phyloP scores from a whole-genome alignment of 1,284 basidiomycete genomes.

The Quambalaria eucalypti region DNA sequence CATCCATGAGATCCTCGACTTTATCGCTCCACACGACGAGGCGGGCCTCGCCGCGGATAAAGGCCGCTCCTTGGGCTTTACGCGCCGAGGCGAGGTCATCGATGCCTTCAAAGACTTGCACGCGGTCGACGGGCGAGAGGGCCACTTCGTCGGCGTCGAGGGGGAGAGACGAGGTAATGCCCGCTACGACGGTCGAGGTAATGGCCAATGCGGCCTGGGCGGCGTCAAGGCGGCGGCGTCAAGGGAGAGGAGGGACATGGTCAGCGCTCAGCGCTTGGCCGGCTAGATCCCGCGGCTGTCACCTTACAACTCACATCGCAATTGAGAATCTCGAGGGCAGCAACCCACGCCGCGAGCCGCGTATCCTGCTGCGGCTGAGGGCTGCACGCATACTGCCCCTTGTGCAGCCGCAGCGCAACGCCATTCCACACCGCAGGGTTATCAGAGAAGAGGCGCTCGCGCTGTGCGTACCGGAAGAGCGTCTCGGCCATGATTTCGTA shows the following conservation, averaged over 20 bases:
- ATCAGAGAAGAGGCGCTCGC: conserved; percentile 15
- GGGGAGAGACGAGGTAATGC: conserved; percentile 52
- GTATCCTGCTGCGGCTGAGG: conserved; percentile 9
- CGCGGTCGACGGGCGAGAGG: conserved; percentile 19
- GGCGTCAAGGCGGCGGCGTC: background rate
- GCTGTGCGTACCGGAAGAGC: conserved; percentile 12
- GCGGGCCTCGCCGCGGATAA: conserved; percentile 66
- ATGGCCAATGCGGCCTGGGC: conserved; percentile 60
- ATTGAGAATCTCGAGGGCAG: conserved; percentile 61
- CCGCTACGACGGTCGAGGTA: conserved; percentile 70
- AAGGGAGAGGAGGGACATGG: background rate
- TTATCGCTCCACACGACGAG: conserved; percentile 69
- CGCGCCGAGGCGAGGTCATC: conserved; percentile 59
- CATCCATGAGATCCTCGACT: conserved; percentile 49
- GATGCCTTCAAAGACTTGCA: conserved; percentile 52
- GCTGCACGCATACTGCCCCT: conserved; percentile 21
- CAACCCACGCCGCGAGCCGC: conserved; percentile 11
- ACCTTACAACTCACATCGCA: conserved; percentile 55
- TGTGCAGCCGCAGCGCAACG: conserved; percentile 22
- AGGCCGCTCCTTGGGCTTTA: conserved; percentile 75
- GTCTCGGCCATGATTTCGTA: conserved; percentile 21
- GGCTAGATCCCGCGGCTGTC: conserved; percentile 4
- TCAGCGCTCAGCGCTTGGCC: background rate
- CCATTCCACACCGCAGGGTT: conserved; percentile 12
- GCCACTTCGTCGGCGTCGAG: conserved; percentile 21